phyloP scores from a whole-genome alignment of 2,329 filamentous ascomycete genomes.

The Penicillium concentricum region DNA sequence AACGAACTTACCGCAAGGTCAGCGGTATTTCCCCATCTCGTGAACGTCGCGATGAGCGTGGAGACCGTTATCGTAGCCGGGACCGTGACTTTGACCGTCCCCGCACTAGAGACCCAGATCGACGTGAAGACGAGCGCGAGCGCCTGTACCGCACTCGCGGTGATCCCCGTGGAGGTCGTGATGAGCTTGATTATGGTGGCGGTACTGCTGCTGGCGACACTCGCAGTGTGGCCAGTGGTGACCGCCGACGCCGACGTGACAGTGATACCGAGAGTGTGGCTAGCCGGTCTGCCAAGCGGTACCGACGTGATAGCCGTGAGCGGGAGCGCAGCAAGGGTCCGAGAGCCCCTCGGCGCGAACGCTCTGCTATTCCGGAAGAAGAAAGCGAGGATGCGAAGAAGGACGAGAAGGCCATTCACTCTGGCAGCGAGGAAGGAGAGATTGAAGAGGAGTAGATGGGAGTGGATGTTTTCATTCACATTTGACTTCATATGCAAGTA shows the following conservation, averaged over 20 bases:
- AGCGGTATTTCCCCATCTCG: conserved; percentile 58
- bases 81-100: conserved; percentile 41
- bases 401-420: conserved; percentile 61
- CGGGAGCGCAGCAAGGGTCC: conserved; percentile 37
- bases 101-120: conserved; percentile 40
- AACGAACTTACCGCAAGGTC: conserved; percentile 87
- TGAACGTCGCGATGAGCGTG: conserved; percentile 40
- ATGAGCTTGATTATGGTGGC: conserved; percentile 90
- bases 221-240: conserved; percentile 57
- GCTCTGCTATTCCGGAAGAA: conserved; percentile 34
- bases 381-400: conserved; percentile 33
- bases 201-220: conserved; percentile 59
- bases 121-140: conserved; percentile 83
- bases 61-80: conserved; percentile 40
- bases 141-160: conserved; percentile 78
- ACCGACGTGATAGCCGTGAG: conserved; percentile 43
- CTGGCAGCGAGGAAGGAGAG: conserved; percentile 95
- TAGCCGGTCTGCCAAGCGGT: conserved; percentile 62
- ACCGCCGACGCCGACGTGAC: conserved; percentile 74
- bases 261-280: conserved; percentile 67
- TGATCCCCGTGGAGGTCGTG: conserved; percentile 74
- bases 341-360: conserved; percentile 55
- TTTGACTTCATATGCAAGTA: conserved; percentile 2
- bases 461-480: not conserved
- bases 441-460: conserved; percentile 62